These are phyloP conservation scores for Agaricus sinodeliciosus DNA, from an alignment of 768 basidiomycete genomes.

Conservation along the genomic window DNA sequence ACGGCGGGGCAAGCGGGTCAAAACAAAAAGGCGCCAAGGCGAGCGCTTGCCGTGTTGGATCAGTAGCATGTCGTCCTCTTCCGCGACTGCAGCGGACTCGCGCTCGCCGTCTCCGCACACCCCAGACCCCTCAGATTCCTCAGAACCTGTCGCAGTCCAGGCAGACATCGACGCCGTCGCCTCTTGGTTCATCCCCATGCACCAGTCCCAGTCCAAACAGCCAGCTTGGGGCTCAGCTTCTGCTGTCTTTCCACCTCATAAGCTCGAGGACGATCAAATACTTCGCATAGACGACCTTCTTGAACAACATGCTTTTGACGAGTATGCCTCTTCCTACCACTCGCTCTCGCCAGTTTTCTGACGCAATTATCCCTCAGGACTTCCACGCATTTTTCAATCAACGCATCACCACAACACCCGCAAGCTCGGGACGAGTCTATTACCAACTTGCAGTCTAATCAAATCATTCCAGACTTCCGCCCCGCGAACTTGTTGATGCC, in stretches of 20 bases:
- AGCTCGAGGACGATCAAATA: slow-evolving; percentile 48
- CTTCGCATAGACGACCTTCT: slow-evolving; percentile 69
- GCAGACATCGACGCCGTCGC: slow-evolving; percentile 39
- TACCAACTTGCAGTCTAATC: slow-evolving; percentile 13
- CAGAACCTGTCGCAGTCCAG: slow-evolving; percentile 44
- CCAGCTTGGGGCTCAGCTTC: slow-evolving; percentile 39
- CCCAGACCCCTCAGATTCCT: slow-evolving; percentile 55
- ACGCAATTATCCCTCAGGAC: slow-evolving; percentile 20
- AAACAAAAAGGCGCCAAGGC: background rate
- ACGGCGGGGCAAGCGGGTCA: background rate
- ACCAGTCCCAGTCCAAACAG: slow-evolving; percentile 33
- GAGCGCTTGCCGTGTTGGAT: no score
- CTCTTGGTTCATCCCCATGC: slow-evolving; percentile 51
- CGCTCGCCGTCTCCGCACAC: slow-evolving; percentile 71
- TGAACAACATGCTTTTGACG: slow-evolving; percentile 68
- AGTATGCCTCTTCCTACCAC: slow-evolving; percentile 40
- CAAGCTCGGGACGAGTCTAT: slow-evolving; percentile 18
- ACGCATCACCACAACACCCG: slow-evolving; percentile 23
- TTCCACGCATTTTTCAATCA: slow-evolving; percentile 23
- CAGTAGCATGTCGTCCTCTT: slow-evolving; percentile 51
- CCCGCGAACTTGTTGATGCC: slow-evolving; percentile 25
- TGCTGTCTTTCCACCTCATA: slow-evolving; percentile 30
- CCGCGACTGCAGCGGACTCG: slow-evolving; percentile 47
- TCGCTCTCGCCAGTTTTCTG: slow-evolving; percentile 11
- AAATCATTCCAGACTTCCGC: slow-evolving; percentile 22